Percentiles rank a stretch among this genome's conserved stretches.
Evolutionary conservation across 768 basidiomycete species (phyloP).

Genomic region (Pisolithus marmoratus): DNA sequence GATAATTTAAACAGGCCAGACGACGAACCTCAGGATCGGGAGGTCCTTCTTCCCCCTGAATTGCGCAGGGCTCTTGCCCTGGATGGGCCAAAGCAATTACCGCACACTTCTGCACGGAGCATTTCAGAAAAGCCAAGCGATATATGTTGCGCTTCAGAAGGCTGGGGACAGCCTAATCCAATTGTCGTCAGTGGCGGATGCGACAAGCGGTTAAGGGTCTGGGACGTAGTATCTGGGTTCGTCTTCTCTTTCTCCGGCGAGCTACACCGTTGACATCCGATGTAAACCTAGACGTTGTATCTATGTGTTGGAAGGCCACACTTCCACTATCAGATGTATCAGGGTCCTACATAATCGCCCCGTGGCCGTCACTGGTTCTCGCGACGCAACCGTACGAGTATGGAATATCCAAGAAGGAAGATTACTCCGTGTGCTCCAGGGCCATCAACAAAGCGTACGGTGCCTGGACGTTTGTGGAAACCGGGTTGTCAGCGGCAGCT

Average conservation of each 20-base stretch:
- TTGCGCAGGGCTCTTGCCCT: slow-evolving; percentile 50
- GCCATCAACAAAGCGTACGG: slow-evolving; percentile 78
- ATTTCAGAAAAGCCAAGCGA: slow-evolving; percentile 39
- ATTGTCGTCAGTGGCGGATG: slow-evolving; percentile 91
- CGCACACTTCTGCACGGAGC: slow-evolving; percentile 11
- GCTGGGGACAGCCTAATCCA: slow-evolving; percentile 84
- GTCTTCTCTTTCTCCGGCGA: slow-evolving; percentile 13
- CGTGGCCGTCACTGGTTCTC: slow-evolving; percentile 84
- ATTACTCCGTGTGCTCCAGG: slow-evolving; percentile 57
- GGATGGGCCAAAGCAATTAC: slow-evolving; percentile 23
- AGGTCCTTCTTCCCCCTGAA: slow-evolving; percentile 13
- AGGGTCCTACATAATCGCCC: slow-evolving; percentile 84
- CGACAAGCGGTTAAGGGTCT: slow-evolving; percentile 86
- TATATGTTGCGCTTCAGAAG: slow-evolving; percentile 62
- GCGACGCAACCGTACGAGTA: slow-evolving; percentile 80
- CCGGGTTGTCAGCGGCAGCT: slow-evolving; percentile 85
- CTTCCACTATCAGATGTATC: slow-evolving; percentile 86
- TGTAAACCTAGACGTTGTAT: slow-evolving; percentile 48
- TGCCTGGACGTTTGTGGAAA: slow-evolving; percentile 86
- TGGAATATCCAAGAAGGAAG: slow-evolving; percentile 90
- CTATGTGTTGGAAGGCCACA: slow-evolving; percentile 77
- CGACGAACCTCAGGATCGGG: neutral
- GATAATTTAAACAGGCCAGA: slow-evolving; percentile 7
- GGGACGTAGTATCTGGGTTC: slow-evolving; percentile 85
- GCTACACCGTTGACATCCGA: slow-evolving; percentile 3